Evolutionary conservation across 2,329 filamentous ascomycete species (phyloP), one percentile per base, ranked within the genome.

Genomic region (Ophiostoma piceae): DNA sequence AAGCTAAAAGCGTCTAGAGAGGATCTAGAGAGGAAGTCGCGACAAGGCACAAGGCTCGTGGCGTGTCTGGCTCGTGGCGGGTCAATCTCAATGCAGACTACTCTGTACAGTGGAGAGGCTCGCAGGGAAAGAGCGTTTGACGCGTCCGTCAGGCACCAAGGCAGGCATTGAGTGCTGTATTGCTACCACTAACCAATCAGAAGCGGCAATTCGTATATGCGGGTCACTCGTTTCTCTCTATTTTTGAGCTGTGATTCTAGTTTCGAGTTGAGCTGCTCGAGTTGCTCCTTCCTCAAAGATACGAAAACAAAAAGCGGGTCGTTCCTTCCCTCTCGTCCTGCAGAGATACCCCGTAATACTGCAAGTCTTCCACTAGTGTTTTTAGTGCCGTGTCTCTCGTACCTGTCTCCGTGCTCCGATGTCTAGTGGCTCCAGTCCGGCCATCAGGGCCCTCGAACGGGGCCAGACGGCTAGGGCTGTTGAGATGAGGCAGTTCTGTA

Each of bases 91-190:
- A n/a, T n/a, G 22, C 29, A 19, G 32, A 35, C 35, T 35, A 4
- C 26, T 29, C 26, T 29, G 26, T 29, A 29, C 16, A 43, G 41
- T 12, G 5, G 1, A 43, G 12, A 47, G 43, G 43, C 43, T 7
- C 16, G 16, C 16, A 9, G 16, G 32, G 60, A 35, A 64, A 35
- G 60, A 37, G 60, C 60, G 60, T n/a, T 64, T 29, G 60, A 64
- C 62, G 47, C 68, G 68, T 68, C 67, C 60, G 68, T 70, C 69
- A 71, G 67, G 67, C 69, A 71, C 67, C 69, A 65, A 67, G 69
- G 65, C 69, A 70, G 62, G 69, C 26, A 66, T 37, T 37, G 32
- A 65, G 32, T 32, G 37, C 60, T 39, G 35, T 65, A n/a, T 65
- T 65, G 12, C 9, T 65, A 1, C 7, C 7, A 7, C 7, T 5